Conservation (phyloP, 2,329 filamentous ascomycete genomes). For the Keithomyces neogunnii region DNA sequence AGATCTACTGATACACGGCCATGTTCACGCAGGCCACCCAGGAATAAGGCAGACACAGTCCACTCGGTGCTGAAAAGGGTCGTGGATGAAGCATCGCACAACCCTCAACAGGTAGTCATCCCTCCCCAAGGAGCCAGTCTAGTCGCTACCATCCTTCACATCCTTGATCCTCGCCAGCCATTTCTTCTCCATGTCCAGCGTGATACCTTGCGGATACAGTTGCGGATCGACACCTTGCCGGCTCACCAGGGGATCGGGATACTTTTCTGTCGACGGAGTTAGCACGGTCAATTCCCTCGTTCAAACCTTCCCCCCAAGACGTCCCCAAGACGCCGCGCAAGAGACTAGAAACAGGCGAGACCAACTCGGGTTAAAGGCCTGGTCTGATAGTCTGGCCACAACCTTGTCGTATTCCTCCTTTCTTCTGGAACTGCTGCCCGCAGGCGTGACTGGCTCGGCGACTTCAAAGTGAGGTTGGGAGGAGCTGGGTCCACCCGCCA, state of each 20-base stretch:
- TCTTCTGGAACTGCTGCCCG: slow-evolving; percentile 16
- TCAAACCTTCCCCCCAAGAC: background rate
- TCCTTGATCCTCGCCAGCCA: slow-evolving; percentile 25
- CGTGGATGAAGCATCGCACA: too few relatives aligned
- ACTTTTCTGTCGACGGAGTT: slow-evolving; percentile 21
- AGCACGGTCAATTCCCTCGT: background rate
- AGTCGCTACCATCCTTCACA: background rate
- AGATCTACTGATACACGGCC: too few relatives aligned
- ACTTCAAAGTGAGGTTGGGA: slow-evolving; percentile 14
- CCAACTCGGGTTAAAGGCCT: slow-evolving; percentile 39
- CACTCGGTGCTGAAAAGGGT: too few relatives aligned
- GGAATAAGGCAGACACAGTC: too few relatives aligned
- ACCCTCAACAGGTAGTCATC: too few relatives aligned
- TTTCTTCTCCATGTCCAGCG: slow-evolving; percentile 30
- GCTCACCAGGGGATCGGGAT: slow-evolving; percentile 38
- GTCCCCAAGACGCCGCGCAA: background rate
- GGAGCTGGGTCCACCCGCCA: slow-evolving; percentile 13
- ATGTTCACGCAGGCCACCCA: too few relatives aligned
- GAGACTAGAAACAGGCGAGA: background rate
- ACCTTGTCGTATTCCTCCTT: slow-evolving; percentile 29
- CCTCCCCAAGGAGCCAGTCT: background rate
- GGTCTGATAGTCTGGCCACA: slow-evolving; percentile 32
- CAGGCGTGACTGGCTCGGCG: slow-evolving; percentile 10
- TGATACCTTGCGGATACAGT: slow-evolving; percentile 29
- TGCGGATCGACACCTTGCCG: slow-evolving; percentile 22